Percentiles rank a stretch among this genome's conserved stretches.
These are phyloP conservation scores for Geranomyces variabilis DNA, from an alignment of 192 early-diverging fungal genomes.

Conservation along the genomic window DNA sequence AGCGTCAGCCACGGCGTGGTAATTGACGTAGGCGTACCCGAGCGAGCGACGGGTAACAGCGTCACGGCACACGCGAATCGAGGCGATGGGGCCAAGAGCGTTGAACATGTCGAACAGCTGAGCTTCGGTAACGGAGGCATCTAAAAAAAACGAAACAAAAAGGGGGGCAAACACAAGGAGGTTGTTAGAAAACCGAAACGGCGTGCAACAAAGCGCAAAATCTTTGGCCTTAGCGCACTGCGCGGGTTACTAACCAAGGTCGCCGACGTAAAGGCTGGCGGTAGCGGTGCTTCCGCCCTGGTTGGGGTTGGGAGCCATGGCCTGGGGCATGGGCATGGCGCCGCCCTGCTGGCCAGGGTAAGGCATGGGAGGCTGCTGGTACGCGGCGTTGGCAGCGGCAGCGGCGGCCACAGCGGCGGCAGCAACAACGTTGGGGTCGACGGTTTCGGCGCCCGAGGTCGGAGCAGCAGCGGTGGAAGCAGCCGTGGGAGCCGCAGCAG, in stretches of 20 bases:
- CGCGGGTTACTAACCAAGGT: slow-evolving; percentile 75
- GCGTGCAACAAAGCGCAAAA: too few relatives aligned
- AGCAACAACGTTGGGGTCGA: slow-evolving; percentile 40
- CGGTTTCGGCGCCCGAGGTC: slow-evolving; percentile 10
- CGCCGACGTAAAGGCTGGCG: slow-evolving; percentile 88
- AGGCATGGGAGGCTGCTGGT: slow-evolving; percentile 36
- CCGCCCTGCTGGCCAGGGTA: slow-evolving; percentile 21
- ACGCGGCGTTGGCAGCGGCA: slow-evolving; percentile 49
- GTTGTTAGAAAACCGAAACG: too few relatives aligned
- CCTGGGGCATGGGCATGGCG: slow-evolving; percentile 26
- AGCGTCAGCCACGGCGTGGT: slow-evolving; percentile 84
- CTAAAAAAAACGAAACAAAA: slow-evolving; percentile 41
- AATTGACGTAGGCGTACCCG: slow-evolving; percentile 99
- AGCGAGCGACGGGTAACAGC: slow-evolving; percentile 93
- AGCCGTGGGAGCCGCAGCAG: slow-evolving; percentile 42
- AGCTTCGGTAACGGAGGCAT: slow-evolving; percentile 95
- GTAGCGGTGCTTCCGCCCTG: slow-evolving; percentile 43
- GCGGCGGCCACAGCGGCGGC: slow-evolving; percentile 41
- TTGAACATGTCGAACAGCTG: slow-evolving; percentile 98
- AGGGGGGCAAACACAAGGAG: background rate
- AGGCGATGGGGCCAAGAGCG: slow-evolving; percentile 91
- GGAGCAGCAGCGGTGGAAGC: slow-evolving; percentile 30
- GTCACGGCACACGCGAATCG: slow-evolving; percentile 98
- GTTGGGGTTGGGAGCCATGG: slow-evolving; percentile 17
- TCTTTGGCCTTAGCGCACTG: too few relatives aligned